phyloP scores from a whole-genome alignment of 2,329 filamentous ascomycete species.

The Aureobasidium pullulans region DNA sequence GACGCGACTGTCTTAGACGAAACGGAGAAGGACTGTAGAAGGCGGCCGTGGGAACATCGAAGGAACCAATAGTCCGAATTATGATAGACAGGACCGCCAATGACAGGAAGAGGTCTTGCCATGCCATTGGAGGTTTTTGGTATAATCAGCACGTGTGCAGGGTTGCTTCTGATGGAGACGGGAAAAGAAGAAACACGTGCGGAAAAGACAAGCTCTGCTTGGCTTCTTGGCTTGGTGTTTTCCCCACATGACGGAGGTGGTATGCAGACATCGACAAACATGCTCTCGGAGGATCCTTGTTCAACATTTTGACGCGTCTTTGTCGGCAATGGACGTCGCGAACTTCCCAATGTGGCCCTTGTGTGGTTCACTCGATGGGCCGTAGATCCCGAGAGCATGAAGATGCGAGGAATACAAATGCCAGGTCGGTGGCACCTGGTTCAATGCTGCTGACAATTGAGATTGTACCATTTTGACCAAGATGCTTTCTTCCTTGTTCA shows the following conservation, averaged over 20 bases:
- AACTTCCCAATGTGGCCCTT: background rate
- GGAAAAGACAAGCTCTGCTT: background rate
- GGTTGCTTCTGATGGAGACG: background rate
- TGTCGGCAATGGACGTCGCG: background rate
- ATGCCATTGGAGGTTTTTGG: background rate
- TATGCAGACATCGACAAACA: background rate
- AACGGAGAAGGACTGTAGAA: too few relatives aligned
- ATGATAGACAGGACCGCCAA: too few relatives aligned
- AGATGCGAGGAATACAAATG: background rate
- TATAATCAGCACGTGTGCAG: background rate
- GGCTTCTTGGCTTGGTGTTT: background rate
- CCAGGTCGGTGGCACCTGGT: background rate
- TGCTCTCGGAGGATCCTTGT: background rate
- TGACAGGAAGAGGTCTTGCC: too few relatives aligned
- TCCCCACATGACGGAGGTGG: background rate
- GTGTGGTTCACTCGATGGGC: background rate
- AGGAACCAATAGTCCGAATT: too few relatives aligned
- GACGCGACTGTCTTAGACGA: too few relatives aligned
- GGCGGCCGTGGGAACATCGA: too few relatives aligned
- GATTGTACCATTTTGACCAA: background rate
- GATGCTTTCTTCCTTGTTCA: constrained; percentile 7
- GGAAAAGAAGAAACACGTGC: background rate
- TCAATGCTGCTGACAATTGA: background rate
- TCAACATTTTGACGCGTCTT: background rate
- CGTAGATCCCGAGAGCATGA: background rate